Conservation (phyloP, 1,139 yeast species). For the Geotrichum australiense region DNA sequence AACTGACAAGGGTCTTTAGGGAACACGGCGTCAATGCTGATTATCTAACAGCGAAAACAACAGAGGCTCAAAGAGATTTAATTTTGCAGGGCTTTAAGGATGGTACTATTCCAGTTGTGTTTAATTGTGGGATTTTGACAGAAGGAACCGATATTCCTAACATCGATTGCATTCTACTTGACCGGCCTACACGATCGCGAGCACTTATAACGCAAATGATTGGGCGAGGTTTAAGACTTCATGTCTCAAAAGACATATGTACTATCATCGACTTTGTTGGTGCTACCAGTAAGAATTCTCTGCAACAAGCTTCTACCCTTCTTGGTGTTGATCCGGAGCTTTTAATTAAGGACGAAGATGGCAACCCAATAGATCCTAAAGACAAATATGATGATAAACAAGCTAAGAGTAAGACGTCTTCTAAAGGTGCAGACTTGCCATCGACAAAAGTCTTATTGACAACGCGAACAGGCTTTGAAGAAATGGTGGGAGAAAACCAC, state of each 20-base stretch:
- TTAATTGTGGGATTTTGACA: constrained; percentile 86
- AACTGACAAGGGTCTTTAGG: constrained; percentile 50
- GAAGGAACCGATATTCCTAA: constrained; percentile 96
- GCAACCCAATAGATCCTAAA: not conserved
- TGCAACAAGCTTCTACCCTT: constrained; percentile 56
- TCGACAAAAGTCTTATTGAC: no score
- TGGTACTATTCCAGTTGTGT: constrained; percentile 62
- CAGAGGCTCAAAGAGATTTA: constrained; percentile 43
- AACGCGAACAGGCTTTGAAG: no score
- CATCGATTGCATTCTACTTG: constrained; percentile 71
- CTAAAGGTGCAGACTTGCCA: no score
- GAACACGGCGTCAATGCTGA: constrained; percentile 61
- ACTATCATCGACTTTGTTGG: constrained; percentile 75
- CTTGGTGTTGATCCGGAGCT: constrained; percentile 42
- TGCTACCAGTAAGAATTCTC: constrained; percentile 46
- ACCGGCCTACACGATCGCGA: constrained; percentile 75
- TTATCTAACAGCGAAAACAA: constrained; percentile 65
- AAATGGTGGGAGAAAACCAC: no score
- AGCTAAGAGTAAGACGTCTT: no score
- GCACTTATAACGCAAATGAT: constrained; percentile 78
- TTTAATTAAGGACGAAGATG: not conserved
- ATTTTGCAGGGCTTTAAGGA: constrained; percentile 52
- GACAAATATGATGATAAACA: constrained; percentile 6
- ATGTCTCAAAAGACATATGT: constrained; percentile 56
- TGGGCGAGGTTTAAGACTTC: constrained; percentile 76